These are phyloP conservation scores for Aphanomyces stellatus DNA, from an alignment of 352 stramenopile species.

Conservation along the genomic window DNA sequence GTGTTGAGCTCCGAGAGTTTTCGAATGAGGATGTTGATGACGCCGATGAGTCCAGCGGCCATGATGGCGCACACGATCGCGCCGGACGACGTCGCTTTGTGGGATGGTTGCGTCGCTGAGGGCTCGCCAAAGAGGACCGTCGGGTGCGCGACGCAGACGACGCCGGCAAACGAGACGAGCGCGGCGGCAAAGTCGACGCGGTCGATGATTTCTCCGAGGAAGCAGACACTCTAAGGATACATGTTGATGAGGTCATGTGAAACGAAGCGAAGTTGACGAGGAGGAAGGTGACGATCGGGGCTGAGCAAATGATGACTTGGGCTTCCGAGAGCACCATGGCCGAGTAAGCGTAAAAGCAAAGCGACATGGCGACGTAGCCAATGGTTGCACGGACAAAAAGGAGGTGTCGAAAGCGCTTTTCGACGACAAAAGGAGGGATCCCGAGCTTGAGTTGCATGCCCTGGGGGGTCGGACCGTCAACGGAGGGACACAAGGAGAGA, in stretches of 20 bases:
- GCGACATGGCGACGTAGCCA: slow-evolving; percentile 43
- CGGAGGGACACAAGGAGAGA: background rate
- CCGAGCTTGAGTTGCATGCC: slow-evolving; percentile 2
- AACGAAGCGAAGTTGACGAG: slow-evolving; percentile 26
- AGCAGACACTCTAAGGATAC: slow-evolving; percentile 28
- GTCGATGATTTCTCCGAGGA: slow-evolving; percentile 44
- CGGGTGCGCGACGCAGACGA: slow-evolving; percentile 47
- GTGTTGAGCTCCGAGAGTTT: slow-evolving; percentile 43
- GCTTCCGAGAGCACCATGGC: slow-evolving; percentile 66
- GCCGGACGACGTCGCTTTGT: slow-evolving; percentile 22
- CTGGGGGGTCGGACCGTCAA: background rate
- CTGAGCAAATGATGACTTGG: slow-evolving; percentile 56
- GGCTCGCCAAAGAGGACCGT: slow-evolving; percentile 33
- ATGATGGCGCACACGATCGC: slow-evolving; percentile 35
- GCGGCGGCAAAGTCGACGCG: slow-evolving; percentile 34
- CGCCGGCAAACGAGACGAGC: slow-evolving; percentile 39
- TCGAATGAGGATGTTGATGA: slow-evolving; percentile 45
- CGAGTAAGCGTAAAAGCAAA: slow-evolving; percentile 64
- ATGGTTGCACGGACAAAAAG: slow-evolving; percentile 48
- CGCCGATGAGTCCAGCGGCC: slow-evolving; percentile 38
- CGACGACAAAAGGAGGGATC: slow-evolving; percentile 1
- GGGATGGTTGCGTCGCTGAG: background rate
- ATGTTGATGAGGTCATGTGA: background rate
- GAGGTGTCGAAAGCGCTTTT: slow-evolving; percentile 22
- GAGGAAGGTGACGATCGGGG: slow-evolving; percentile 58